Conservation (phyloP, 2,329 filamentous ascomycete genomes). For the Xylariaceae sp. region DNA sequence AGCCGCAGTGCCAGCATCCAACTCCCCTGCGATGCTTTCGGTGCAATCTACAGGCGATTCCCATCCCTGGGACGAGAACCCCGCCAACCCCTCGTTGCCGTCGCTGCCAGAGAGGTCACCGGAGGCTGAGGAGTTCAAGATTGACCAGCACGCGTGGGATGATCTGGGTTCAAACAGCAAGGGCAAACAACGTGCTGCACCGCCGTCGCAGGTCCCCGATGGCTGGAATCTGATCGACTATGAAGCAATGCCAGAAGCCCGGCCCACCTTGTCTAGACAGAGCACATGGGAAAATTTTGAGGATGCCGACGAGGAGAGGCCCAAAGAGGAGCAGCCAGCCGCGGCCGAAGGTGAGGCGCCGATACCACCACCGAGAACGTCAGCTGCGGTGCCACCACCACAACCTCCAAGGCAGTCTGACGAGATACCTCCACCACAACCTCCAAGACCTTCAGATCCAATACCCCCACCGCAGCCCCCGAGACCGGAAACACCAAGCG, state of each 20-base stretch:
- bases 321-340: neutral
- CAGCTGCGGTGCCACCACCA: neutral
- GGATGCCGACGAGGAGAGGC: conserved; percentile 17
- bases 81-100: conserved; percentile 18
- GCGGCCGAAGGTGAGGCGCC: neutral
- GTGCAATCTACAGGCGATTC: conserved; percentile 31
- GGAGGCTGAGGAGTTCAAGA: conserved; percentile 27
- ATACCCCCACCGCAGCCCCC: conserved; percentile 27
- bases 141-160: conserved; percentile 44
- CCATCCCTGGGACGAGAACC: conserved; percentile 33
- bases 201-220: conserved; percentile 23
- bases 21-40: conserved; percentile 28
- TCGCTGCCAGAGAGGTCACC: conserved; percentile 15
- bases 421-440: conserved; percentile 28
- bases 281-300: conserved; percentile 32
- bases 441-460: conserved; percentile 26
- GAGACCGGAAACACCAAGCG: conserved; percentile 27
- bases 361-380: neutral
- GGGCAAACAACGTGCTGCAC: conserved; percentile 30
- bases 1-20: conserved; percentile 21
- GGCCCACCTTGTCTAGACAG: conserved; percentile 25
- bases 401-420: conserved; percentile 1
- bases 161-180: conserved; percentile 34
- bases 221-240: conserved; percentile 47
- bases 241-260: conserved; percentile 23